Percentiles rank a stretch among this genome's conserved stretches.
These are phyloP conservation scores for Pleurotus ostreatus DNA, from an alignment of 768 basidiomycete genomes.

Conservation along the genomic window DNA sequence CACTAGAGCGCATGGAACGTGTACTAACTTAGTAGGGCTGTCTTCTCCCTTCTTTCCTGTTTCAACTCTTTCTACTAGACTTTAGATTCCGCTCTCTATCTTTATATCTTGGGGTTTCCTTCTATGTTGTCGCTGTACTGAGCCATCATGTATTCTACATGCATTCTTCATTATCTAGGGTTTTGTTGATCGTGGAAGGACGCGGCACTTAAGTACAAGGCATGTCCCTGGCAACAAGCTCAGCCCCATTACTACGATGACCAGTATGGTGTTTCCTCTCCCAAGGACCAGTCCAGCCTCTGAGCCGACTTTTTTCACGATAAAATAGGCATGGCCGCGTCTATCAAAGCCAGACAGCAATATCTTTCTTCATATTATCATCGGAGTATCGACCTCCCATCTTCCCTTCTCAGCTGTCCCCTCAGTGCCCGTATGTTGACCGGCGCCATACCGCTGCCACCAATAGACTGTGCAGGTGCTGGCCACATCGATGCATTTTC, in stretches of 20 bases:
- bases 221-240: not conserved
- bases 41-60: not conserved
- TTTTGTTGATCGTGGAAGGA: not conserved
- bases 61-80: not conserved
- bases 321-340: too few relatives aligned
- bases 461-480: too few relatives aligned
- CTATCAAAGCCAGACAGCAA: too few relatives aligned
- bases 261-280: too few relatives aligned
- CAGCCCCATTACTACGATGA: not conserved
- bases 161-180: not conserved
- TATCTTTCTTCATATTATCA: too few relatives aligned
- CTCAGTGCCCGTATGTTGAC: too few relatives aligned
- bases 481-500: too few relatives aligned
- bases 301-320: too few relatives aligned
- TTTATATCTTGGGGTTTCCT: not conserved
- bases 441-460: too few relatives aligned
- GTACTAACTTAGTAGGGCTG: slow-evolving; percentile 30
- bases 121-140: not conserved
- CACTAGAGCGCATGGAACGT: slow-evolving; percentile 65
- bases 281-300: too few relatives aligned
- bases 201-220: not conserved
- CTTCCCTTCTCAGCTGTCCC: too few relatives aligned
- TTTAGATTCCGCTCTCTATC: not conserved
- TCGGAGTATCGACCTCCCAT: too few relatives aligned
- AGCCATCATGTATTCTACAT: not conserved